phyloP scores from a whole-genome alignment of 805 yeast genomes.

The Grigorovia humatica region DNA sequence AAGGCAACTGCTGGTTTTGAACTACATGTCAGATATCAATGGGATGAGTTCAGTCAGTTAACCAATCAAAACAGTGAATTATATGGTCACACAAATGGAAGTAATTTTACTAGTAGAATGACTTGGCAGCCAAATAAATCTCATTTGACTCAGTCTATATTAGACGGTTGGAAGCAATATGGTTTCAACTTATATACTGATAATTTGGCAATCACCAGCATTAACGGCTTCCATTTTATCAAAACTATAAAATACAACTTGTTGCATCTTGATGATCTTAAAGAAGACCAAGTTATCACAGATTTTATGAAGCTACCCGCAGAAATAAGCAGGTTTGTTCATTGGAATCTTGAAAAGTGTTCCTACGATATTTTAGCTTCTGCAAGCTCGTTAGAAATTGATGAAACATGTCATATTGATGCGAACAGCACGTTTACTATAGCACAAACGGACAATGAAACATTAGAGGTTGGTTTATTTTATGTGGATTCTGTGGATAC shows the following conservation, averaged over 20 bases:
- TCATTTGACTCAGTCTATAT: background rate
- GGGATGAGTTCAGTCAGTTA: background rate
- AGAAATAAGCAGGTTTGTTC: background rate
- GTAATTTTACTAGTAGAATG: background rate
- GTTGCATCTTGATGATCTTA: background rate
- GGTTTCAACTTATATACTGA: slow-evolving; percentile 16
- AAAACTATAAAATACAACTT: slow-evolving; percentile 5
- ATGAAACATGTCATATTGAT: slow-evolving; percentile 12
- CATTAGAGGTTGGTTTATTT: slow-evolving; percentile 22
- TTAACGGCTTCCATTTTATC: background rate
- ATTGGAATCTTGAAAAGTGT: slow-evolving; percentile 4
- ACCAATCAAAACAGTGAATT: background rate
- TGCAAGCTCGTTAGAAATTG: slow-evolving; percentile 7
- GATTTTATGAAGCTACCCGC: background rate
- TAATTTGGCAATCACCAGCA: background rate
- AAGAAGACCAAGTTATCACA: background rate
- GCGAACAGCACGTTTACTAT: slow-evolving; percentile 1
- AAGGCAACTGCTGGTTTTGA: background rate
- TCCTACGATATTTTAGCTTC: slow-evolving; percentile 12
- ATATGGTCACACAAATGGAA: background rate
- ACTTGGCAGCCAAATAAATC: background rate
- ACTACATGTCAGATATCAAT: background rate
- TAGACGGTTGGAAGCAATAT: background rate
- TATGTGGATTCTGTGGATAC: slow-evolving; percentile 17
- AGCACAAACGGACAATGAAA: slow-evolving; percentile 2